Evolutionary conservation across 139 green algal species (phyloP).

Genomic region (Diplosphaera chodatii): DNA sequence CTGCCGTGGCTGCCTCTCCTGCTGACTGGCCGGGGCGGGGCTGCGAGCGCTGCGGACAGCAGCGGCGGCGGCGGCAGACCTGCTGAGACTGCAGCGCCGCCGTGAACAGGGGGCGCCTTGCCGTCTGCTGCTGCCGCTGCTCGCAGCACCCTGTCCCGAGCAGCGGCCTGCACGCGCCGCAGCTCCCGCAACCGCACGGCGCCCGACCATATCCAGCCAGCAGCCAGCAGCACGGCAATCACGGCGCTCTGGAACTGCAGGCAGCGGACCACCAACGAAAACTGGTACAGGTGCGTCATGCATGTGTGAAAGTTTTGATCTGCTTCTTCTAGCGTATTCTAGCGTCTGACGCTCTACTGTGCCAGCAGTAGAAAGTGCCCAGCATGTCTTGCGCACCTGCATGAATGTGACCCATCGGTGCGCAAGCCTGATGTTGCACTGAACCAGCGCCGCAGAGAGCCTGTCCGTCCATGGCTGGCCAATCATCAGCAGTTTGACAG

Average conservation of each 20-base stretch:
- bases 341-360: too few species aligned
- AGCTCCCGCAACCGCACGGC: slow-evolving; percentile 7
- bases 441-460: not conserved
- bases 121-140: too few species aligned
- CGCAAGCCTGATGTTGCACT: not conserved
- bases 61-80: too few species aligned
- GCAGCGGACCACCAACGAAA: not conserved
- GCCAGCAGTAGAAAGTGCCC: too few species aligned
- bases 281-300: too few species aligned
- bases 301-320: too few species aligned
- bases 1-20: not conserved
- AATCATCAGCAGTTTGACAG: not conserved
- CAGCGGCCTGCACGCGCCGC: not conserved
- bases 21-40: not conserved
- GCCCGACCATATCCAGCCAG: slow-evolving; percentile 9
- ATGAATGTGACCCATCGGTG: not conserved
- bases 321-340: too few species aligned
- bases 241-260: slow-evolving; percentile 12
- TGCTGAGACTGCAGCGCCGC: not conserved
- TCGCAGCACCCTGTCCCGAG: too few species aligned
- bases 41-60: not conserved
- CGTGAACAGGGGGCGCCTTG: too few species aligned
- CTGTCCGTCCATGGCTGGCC: not conserved
- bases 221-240: not conserved
- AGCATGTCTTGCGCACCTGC: not conserved